Evolutionary conservation across 805 yeast genomes (phyloP).

Genomic region (Teunomyces funiuensis): DNA sequence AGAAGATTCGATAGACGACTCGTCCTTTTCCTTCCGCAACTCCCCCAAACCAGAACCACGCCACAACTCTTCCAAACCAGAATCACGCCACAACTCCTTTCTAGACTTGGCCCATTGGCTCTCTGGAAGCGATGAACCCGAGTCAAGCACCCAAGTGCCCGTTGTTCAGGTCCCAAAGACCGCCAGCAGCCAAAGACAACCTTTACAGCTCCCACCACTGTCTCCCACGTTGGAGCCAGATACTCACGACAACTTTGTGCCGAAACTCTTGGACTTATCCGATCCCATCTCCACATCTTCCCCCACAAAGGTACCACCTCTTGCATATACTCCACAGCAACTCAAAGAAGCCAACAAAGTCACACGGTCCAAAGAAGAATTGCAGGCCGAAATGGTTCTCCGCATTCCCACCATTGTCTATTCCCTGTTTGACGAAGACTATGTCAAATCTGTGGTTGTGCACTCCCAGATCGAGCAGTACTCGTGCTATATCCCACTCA

Average conservation of each 20-base stretch:
- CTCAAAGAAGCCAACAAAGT: conserved; percentile 36
- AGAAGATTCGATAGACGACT: conserved; percentile 17
- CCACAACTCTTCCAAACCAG: conserved; percentile 1
- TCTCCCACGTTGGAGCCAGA: neutral
- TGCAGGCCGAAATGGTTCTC: conserved; percentile 50
- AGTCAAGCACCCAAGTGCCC: neutral
- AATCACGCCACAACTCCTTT: conserved; percentile 5
- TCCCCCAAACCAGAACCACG: conserved; percentile 1
- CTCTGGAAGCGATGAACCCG: conserved; percentile 17
- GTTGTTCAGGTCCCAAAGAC: neutral
- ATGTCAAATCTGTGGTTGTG: conserved; percentile 16
- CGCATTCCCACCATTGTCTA: conserved; percentile 33
- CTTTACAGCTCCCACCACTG: neutral
- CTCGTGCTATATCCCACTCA: conserved; percentile 38
- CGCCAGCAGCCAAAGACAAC: neutral
- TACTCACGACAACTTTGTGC: neutral
- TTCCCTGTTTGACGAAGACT: conserved; percentile 23
- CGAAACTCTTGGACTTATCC: neutral
- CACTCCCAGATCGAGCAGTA: conserved; percentile 23
- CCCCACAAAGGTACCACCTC: neutral
- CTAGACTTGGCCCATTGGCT: conserved; percentile 23
- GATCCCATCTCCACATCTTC: neutral
- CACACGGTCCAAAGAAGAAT: conserved; percentile 47
- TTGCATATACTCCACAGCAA: conserved; percentile 25
- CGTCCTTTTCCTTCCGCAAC: conserved; percentile 17